phyloP scores from a whole-genome alignment of 495 filamentous ascomycete genomes.

The Echria macrotheca region DNA sequence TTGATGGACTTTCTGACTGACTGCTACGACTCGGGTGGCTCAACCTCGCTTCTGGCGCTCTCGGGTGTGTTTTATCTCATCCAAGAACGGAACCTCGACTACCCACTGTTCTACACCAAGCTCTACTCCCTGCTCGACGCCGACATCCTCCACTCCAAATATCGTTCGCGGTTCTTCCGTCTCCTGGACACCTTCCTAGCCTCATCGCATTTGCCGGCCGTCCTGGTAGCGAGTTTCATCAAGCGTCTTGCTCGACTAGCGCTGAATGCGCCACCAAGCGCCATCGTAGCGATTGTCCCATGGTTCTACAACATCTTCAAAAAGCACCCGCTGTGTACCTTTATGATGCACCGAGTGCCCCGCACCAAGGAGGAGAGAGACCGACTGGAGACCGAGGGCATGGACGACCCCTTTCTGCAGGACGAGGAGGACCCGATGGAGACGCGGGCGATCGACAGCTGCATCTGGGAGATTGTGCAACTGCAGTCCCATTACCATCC shows the following conservation, averaged over 20 bases:
- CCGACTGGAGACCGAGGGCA: constrained; percentile 56
- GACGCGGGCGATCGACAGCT: constrained; percentile 84
- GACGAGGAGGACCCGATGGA: constrained; percentile 74
- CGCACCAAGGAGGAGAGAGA: constrained; percentile 51
- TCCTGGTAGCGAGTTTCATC: constrained; percentile 90
- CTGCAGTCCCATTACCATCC: constrained; percentile 94
- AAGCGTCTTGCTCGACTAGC: constrained; percentile 80
- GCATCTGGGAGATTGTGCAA: constrained; percentile 88
- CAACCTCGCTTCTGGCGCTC: constrained; percentile 78
- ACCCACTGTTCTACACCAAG: constrained; percentile 89
- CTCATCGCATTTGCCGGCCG: constrained; percentile 89
- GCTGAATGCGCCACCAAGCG: constrained; percentile 78
- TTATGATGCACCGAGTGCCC: constrained; percentile 84
- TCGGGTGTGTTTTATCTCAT: constrained; percentile 96
- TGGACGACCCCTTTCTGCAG: constrained; percentile 74
- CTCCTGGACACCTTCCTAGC: constrained; percentile 84
- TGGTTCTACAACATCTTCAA: constrained; percentile 95
- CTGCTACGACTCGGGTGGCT: constrained; percentile 80
- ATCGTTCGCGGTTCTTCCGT: constrained; percentile 90
- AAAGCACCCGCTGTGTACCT: constrained; percentile 81
- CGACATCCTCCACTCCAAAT: constrained; percentile 83
- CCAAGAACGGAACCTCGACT: constrained; percentile 87
- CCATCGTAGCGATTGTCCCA: constrained; percentile 81
- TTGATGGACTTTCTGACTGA: constrained; percentile 98
- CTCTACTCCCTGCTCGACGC: constrained; percentile 86